These are phyloP conservation scores for Castanea crenata DNA, from an alignment of 306 rosid genomes.

Conservation along the genomic window DNA sequence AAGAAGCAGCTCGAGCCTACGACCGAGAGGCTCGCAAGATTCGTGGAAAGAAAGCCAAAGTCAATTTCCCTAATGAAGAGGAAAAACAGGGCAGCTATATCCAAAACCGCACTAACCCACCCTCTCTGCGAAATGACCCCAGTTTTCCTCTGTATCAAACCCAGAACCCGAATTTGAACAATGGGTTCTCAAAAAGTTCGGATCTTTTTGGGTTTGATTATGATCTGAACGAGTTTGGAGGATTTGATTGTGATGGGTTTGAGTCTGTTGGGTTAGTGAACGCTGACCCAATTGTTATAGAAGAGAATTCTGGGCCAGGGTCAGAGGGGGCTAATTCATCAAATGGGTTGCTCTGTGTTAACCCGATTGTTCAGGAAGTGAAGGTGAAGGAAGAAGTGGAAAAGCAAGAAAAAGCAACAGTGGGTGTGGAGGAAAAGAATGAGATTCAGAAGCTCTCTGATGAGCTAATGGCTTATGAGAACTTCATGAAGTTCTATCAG, in stretches of 20 bases:
- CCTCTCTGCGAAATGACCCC: neutral
- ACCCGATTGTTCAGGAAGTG: neutral
- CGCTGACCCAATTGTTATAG: conserved; percentile 14
- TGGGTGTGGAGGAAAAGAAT: conserved; percentile 29
- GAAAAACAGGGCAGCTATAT: conserved; percentile 12
- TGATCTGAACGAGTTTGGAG: conserved; percentile 51
- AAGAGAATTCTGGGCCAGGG: conserved; percentile 40
- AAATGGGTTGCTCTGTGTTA: conserved; percentile 11
- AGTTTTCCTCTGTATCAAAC: conserved; percentile 26
- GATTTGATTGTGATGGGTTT: conserved; percentile 22
- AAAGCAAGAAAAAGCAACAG: conserved; percentile 14
- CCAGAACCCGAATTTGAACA: neutral
- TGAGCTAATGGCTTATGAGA: conserved; percentile 83
- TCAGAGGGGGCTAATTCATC: conserved; percentile 35
- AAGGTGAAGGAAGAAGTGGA: conserved; percentile 22
- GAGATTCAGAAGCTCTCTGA: conserved; percentile 71
- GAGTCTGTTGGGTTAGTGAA: conserved; percentile 11
- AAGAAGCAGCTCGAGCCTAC: conserved; percentile 95
- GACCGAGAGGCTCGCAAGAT: conserved; percentile 84
- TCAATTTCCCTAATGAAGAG: conserved; percentile 82
- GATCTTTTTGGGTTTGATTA: conserved; percentile 43
- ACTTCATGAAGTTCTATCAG: conserved; percentile 79
- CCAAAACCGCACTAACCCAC: conserved; percentile 24
- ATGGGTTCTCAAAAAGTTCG: conserved; percentile 19
- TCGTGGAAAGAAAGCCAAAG: conserved; percentile 90